Evolutionary conservation across 495 filamentous ascomycete species (phyloP).

Genomic region (Penicillium herquei): DNA sequence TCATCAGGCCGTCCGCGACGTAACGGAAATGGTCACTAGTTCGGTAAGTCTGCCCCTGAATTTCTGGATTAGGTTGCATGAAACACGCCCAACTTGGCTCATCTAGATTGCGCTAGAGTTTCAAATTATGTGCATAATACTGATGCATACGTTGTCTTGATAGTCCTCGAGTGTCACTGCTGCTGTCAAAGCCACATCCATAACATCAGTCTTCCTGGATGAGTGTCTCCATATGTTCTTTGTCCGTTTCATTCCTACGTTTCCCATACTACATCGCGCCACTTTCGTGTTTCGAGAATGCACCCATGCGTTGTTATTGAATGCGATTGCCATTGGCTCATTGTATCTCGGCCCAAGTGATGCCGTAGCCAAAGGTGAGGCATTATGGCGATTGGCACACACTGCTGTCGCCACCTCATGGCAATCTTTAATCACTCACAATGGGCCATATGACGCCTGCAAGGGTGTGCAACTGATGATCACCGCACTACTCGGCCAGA

Average conservation of each 20-base stretch:
- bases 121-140: background rate
- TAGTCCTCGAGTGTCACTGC: constrained; percentile 48
- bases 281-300: constrained; percentile 52
- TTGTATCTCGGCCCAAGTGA: constrained; percentile 47
- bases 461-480: constrained; percentile 48
- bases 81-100: no score
- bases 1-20: constrained; percentile 47
- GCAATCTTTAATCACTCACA: constrained; percentile 48
- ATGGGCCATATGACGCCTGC: constrained; percentile 46
- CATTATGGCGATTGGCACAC: constrained; percentile 47
- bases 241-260: constrained; percentile 48
- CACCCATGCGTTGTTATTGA: constrained; percentile 45
- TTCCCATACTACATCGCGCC: constrained; percentile 47
- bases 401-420: constrained; percentile 50
- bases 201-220: constrained; percentile 50
- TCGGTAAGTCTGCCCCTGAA: constrained; percentile 30
- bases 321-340: constrained; percentile 51
- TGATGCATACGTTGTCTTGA: background rate
- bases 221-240: constrained; percentile 54
- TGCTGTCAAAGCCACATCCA: constrained; percentile 44
- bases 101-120: no score
- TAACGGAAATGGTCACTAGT: constrained; percentile 48
- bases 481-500: constrained; percentile 45
- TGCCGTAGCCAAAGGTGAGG: constrained; percentile 47
- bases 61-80: background rate